Percentiles rank a stretch among this genome's conserved stretches.
phyloP scores from a whole-genome alignment of 495 filamentous ascomycete genomes.

The Aspergillus sparsus region DNA sequence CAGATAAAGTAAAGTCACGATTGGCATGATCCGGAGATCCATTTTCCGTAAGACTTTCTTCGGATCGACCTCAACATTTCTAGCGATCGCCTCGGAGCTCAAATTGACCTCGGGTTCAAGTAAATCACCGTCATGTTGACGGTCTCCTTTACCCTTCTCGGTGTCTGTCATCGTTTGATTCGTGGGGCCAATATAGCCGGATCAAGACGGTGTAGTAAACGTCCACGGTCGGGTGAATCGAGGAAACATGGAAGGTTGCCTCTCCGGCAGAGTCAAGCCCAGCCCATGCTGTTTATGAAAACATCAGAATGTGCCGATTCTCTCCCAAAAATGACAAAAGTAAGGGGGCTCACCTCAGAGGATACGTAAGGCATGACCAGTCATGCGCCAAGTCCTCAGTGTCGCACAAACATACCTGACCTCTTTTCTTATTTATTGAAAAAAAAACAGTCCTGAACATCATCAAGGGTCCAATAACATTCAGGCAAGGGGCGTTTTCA shows the following conservation, averaged over 20 bases:
- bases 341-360: not conserved
- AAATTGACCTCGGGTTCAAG: not conserved
- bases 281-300: not conserved
- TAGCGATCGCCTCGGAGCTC: not conserved
- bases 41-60: slow-evolving; percentile 7
- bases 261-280: not conserved
- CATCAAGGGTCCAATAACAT: too few relatives aligned
- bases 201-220: not conserved
- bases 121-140: not conserved
- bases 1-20: slow-evolving; percentile 47
- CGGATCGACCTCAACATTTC: not conserved
- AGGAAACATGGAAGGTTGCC: not conserved
- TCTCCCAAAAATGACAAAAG: too few relatives aligned
- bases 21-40: slow-evolving; percentile 42
- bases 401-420: not conserved
- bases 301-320: too few relatives aligned
- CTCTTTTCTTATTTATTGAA: too few relatives aligned
- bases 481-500: too few relatives aligned
- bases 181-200: not conserved
- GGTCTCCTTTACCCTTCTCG: not conserved
- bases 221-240: not conserved
- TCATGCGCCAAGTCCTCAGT: not conserved
- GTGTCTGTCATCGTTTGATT: not conserved
- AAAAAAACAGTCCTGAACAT: too few relatives aligned
- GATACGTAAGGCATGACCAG: not conserved